A percentile compares a stretch with the other conserved stretches of the same genome.
Evolutionary conservation across 495 filamentous ascomycete genomes (phyloP).

Genomic region (Penicillium subrubescens): DNA sequence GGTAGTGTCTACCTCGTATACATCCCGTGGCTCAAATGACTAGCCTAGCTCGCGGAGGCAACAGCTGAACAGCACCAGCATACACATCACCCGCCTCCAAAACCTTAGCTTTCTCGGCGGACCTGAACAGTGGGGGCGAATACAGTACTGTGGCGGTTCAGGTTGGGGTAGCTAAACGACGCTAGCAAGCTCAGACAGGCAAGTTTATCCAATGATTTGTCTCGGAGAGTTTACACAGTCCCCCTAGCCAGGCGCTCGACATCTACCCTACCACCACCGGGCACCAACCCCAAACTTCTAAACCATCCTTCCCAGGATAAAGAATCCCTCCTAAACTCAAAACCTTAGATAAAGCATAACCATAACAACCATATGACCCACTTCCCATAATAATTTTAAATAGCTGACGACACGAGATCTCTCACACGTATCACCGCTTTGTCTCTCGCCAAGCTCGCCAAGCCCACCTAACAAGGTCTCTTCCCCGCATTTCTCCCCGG

Average conservation of each 20-base stretch:
- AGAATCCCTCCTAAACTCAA: background rate
- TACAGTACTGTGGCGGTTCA: background rate
- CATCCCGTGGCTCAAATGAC: background rate
- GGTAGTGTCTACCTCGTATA: background rate
- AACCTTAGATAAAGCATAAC: background rate
- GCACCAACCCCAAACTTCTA: too few relatives aligned
- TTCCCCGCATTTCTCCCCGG: constrained; percentile 6
- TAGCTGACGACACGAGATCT: background rate
- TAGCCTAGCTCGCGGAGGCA: background rate
- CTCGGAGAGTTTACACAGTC: background rate
- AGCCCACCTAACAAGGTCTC: background rate
- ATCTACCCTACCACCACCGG: too few relatives aligned
- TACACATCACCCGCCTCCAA: background rate
- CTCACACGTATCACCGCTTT: background rate
- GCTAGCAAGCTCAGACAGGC: background rate
- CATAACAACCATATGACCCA: background rate
- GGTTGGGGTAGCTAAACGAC: background rate
- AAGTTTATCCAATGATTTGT: background rate
- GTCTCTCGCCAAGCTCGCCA: constrained; percentile 8
- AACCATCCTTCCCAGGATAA: background rate
- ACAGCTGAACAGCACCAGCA: background rate
- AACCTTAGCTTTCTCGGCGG: constrained; percentile 6
- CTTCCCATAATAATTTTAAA: background rate
- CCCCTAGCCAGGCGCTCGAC: background rate
- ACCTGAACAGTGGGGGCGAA: background rate